phyloP scores from a whole-genome alignment of 2,329 filamentous ascomycete species.

The Chrysosporium queenslandicum region DNA sequence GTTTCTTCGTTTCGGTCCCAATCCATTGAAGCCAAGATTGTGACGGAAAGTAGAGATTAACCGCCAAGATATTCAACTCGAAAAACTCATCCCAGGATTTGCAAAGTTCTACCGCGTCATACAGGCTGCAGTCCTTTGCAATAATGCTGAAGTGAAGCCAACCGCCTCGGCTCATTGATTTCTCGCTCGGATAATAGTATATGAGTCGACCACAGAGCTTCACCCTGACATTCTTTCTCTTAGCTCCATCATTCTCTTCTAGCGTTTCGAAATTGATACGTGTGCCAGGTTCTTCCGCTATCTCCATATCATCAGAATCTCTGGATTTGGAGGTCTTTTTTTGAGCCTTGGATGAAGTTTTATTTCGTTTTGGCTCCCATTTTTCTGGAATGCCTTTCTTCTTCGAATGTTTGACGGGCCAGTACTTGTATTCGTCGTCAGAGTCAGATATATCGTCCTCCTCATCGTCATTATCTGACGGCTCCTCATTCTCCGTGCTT shows the following conservation, averaged over 20 bases:
- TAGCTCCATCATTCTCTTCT: slow-evolving; percentile 20
- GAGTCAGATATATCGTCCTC: slow-evolving; percentile 12
- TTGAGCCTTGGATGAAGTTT: slow-evolving; percentile 13
- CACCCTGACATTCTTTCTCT: slow-evolving; percentile 35
- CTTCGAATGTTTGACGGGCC: slow-evolving; percentile 22
- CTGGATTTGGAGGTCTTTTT: neutral
- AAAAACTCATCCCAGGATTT: slow-evolving; percentile 45
- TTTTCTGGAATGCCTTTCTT: slow-evolving; percentile 19
- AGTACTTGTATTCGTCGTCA: slow-evolving; percentile 16
- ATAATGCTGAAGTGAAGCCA: slow-evolving; percentile 45
- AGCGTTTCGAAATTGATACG: slow-evolving; percentile 32
- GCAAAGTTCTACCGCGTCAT: slow-evolving; percentile 40
- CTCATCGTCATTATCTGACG: slow-evolving; percentile 18
- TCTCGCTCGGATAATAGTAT: slow-evolving; percentile 44
- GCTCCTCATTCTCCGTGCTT: slow-evolving; percentile 23
- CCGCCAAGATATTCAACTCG: slow-evolving; percentile 38
- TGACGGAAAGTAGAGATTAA: slow-evolving; percentile 41
- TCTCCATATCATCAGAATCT: neutral
- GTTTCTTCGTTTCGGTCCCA: slow-evolving; percentile 30
- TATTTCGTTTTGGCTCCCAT: slow-evolving; percentile 28
- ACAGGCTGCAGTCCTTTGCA: slow-evolving; percentile 40
- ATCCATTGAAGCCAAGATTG: slow-evolving; percentile 32
- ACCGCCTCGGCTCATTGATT: slow-evolving; percentile 39
- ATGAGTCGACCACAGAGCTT: slow-evolving; percentile 42
- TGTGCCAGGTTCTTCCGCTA: slow-evolving; percentile 15